A percentile compares a stretch with the other conserved stretches of the same genome.
Evolutionary conservation across 208 protist genomes (phyloP).

Genomic region (Acanthamoeba lugdunensis): DNA sequence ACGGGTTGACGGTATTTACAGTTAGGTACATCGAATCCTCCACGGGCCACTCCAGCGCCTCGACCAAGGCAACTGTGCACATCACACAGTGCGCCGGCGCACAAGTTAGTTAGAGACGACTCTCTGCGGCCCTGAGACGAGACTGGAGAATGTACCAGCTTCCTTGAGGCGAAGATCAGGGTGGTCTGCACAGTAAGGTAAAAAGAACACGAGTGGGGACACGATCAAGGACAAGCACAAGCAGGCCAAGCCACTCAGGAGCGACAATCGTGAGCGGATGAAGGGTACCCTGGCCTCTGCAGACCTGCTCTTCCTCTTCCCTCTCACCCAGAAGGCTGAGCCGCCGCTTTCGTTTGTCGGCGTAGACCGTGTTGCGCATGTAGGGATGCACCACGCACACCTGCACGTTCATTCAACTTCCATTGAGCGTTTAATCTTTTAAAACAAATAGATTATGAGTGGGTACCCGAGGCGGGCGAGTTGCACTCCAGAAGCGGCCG

Average conservation of each 20-base stretch:
- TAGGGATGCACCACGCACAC: slow-evolving; percentile 56
- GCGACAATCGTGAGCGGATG: background rate
- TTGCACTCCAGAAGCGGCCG: slow-evolving; percentile 31
- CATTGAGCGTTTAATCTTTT: background rate
- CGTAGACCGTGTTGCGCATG: slow-evolving; percentile 38
- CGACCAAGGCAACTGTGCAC: slow-evolving; percentile 6
- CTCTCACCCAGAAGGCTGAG: background rate
- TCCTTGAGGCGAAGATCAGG: slow-evolving; percentile 51
- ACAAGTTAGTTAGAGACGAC: background rate
- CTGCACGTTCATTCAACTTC: background rate
- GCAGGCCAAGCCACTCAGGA: background rate
- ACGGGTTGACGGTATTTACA: slow-evolving; percentile 59
- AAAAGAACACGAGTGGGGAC: background rate
- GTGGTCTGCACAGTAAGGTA: background rate
- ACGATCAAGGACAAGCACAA: background rate
- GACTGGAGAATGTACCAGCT: background rate
- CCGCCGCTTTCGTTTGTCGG: slow-evolving; percentile 17
- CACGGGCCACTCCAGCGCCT: slow-evolving; percentile 54
- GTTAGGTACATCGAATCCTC: background rate
- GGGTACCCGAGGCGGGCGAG: slow-evolving; percentile 14
- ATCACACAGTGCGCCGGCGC: background rate
- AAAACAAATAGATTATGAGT: background rate
- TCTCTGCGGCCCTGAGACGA: background rate
- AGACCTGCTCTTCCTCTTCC: slow-evolving; percentile 38
- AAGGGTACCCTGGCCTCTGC: slow-evolving; percentile 10